A percentile compares a stretch with the other conserved stretches of the same genome.
Evolutionary conservation across 106 monocot genomes (phyloP).

Genomic region (Vanilla planifolia): DNA sequence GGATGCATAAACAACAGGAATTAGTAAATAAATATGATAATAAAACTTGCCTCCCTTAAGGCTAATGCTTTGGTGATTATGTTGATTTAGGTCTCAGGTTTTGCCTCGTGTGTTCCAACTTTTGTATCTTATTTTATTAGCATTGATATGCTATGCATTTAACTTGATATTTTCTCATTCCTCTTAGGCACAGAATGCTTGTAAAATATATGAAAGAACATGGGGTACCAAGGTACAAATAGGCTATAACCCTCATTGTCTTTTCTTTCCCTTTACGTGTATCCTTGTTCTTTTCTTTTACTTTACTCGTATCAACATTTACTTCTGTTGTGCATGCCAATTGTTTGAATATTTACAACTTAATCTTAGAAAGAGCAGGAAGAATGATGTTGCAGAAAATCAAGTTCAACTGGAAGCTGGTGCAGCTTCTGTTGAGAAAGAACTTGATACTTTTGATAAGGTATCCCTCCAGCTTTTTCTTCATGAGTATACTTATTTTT

Average conservation of each 20-base stretch:
- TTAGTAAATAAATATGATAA: too few species aligned
- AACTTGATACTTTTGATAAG: slow-evolving; percentile 86
- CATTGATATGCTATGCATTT: neutral
- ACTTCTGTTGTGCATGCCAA: neutral
- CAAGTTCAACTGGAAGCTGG: slow-evolving; percentile 16
- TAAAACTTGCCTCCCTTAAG: too few species aligned
- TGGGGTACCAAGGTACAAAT: slow-evolving; percentile 37
- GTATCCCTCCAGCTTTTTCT: slow-evolving; percentile 19
- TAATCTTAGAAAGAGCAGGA: slow-evolving; percentile 26
- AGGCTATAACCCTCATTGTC: neutral
- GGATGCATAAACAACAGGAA: too few species aligned
- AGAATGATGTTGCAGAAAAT: slow-evolving; percentile 13
- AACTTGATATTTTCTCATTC: slow-evolving; percentile 5
- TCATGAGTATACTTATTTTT: neutral
- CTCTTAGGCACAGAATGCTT: slow-evolving; percentile 67
- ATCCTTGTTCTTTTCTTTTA: slow-evolving; percentile 12
- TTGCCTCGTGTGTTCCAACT: neutral
- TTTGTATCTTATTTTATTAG: neutral
- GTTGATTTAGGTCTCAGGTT: too few species aligned
- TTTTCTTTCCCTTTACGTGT: slow-evolving; percentile 8
- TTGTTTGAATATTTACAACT: slow-evolving; percentile 4
- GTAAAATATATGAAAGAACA: slow-evolving; percentile 53
- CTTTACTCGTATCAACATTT: neutral
- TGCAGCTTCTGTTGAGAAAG: slow-evolving; percentile 15
- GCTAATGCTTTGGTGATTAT: too few species aligned